These are phyloP conservation scores for Vachellia collinsii DNA, from an alignment of 306 rosid genomes.

Conservation along the genomic window DNA sequence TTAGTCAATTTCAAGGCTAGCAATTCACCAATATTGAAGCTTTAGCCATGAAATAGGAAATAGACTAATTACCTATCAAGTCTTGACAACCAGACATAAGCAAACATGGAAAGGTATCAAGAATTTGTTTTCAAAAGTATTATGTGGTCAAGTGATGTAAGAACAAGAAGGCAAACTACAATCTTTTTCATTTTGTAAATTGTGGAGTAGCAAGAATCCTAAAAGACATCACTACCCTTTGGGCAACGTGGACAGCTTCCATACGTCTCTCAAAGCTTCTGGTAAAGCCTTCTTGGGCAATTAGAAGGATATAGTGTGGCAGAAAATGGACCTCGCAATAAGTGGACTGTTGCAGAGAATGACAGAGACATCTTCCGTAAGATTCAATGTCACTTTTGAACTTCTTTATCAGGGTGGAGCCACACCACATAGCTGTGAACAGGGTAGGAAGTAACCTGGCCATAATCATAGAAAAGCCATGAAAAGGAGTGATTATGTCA, in stretches of 20 bases:
- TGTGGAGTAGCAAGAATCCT: background rate
- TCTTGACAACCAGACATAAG: background rate
- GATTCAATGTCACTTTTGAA: conserved; percentile 31
- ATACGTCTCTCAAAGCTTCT: conserved; percentile 28
- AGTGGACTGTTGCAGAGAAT: conserved; percentile 22
- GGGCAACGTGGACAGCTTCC: conserved; percentile 27
- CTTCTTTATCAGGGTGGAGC: conserved; percentile 42
- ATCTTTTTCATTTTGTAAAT: conserved; percentile 6
- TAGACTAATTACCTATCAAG: background rate
- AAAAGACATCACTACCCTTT: conserved; percentile 1
- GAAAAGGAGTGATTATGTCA: background rate
- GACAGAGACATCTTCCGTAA: conserved; percentile 39
- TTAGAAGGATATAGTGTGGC: conserved; percentile 35
- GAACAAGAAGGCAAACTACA: background rate
- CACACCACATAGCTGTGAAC: conserved; percentile 28
- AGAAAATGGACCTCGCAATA: conserved; percentile 40
- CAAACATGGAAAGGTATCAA: conserved; percentile 6
- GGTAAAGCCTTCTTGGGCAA: background rate
- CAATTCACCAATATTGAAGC: background rate
- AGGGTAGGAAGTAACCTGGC: conserved; percentile 10
- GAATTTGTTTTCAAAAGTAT: background rate
- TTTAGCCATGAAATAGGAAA: background rate
- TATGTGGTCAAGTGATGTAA: conserved; percentile 5
- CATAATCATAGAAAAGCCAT: background rate
- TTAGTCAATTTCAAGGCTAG: background rate